A percentile compares a stretch with the other conserved stretches of the same genome.
Conservation (phyloP, 176 grass and related monocot species). For the Carex kokanica region DNA sequence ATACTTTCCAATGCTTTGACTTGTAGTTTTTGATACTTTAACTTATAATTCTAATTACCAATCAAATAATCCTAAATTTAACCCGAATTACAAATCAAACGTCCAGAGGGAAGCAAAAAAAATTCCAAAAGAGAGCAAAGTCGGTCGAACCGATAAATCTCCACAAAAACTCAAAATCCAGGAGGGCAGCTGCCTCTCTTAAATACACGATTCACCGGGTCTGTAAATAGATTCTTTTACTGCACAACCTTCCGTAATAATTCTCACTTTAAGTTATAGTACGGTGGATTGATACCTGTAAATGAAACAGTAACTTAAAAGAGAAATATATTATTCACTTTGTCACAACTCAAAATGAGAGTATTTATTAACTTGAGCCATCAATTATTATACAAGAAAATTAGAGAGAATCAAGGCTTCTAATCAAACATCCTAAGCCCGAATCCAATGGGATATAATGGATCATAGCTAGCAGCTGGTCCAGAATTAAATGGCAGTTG, state of each 20-base stretch:
- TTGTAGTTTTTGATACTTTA: too few species aligned
- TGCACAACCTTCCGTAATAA: background rate
- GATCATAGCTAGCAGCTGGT: slow-evolving; percentile 28
- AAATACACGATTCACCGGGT: background rate
- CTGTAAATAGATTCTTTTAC: background rate
- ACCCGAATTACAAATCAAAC: too few species aligned
- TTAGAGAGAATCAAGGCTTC: background rate
- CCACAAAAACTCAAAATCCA: too few species aligned
- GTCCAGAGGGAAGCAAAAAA: too few species aligned
- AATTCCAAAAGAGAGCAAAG: too few species aligned
- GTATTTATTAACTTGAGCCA: background rate
- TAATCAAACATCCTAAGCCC: slow-evolving; percentile 35
- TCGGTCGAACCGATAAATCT: too few species aligned
- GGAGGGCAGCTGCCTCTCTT: too few species aligned
- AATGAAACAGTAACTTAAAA: background rate
- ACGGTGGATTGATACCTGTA: background rate
- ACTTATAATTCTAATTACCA: too few species aligned
- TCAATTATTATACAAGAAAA: slow-evolving; percentile 7
- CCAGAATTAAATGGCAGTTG: slow-evolving; percentile 25
- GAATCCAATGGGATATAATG: slow-evolving; percentile 36
- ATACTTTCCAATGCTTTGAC: too few species aligned
- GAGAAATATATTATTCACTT: background rate
- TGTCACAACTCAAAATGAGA: background rate
- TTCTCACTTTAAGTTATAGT: background rate
- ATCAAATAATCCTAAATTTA: too few species aligned